Evolutionary conservation across 495 filamentous ascomycete genomes (phyloP), one percentile per base, ranked within the genome.

Genomic region (Podospora comata): DNA sequence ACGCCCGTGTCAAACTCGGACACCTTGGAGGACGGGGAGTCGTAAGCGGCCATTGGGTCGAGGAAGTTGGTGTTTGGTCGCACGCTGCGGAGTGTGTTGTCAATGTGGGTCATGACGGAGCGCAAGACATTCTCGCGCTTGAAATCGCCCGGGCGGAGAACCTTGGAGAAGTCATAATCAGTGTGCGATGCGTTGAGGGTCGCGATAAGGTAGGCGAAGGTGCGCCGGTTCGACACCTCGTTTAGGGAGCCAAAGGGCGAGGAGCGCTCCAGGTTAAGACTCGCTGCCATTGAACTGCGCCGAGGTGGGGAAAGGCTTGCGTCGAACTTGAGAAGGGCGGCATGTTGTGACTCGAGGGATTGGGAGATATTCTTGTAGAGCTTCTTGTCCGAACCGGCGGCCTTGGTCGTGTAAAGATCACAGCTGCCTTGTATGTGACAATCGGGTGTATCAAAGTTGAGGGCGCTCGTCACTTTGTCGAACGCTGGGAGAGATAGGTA

Each of bases 121-220:
- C 88, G 85, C 34, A 97, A 76, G 66, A 87, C 88, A 26, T 87
- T 81, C 82, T 97, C 92, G 55, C 90, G 87, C 59, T 87, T 86
- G 78, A 99, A 99, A 75, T 98, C 95, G 11, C 87, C 85, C 1
- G 94, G 93, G 32, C 93, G 88, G 67, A 97, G 83, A 62, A 93
- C 88, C 68, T 97, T 89, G 2, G 92, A 95, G 80, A 98, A 98
- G 78, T 98, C 94, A 77, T 99, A 99, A 76, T 99, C 96, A 1
- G 93, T 90, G 78, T 99, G 94, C 54, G 91, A 94, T 0, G 94
- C 94, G 72, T 99, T 99, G n/a, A 99, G 84, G 1, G 96, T 97
- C 15, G 95, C 95, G 74, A 98, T 97, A 67, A 98, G 78, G 78
- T 98, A 98, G 55, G 95, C 93, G 79, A 95, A 98, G 0, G 92